Evolutionary conservation across 257 asterid genomes (phyloP), one percentile per base, ranked within the genome.

Genomic region (Solanum chmielewskii): DNA sequence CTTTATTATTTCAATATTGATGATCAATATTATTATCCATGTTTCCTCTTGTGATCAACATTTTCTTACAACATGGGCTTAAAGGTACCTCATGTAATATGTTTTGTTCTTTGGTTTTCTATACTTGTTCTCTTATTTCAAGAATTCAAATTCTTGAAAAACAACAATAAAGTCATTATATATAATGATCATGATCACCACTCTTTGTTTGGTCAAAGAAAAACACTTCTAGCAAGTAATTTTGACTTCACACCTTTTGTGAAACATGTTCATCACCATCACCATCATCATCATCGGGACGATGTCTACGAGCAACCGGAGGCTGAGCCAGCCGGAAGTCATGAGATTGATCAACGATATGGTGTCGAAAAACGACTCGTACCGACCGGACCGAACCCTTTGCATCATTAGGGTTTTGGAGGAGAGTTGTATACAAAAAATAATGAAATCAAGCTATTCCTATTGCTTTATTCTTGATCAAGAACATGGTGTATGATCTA

Each of bases 351-450:
- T 88, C 98, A 92, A 9, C 93, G 92, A 14, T 95, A 94, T 27
- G 98, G 97, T 7, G 97, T 88, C 11, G 97, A 93, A 83, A 94
- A 93, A 89, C 95, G 98, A 10, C 92, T 94, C 10, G 96, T 95
- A 21, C 98, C 98, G 2, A 86, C 93, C 37, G 98, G 98, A 86
- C 98, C 98, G 37, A 94, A 95, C 88, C 98, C 98, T 5, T 90
- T 95, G 91, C 98, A 95, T 85, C 97, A 95, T 88, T 95, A 89
- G 87, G 87, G 89, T 39, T 74, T 74, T 47, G 44, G 44, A 47
- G 68, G 85, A 78, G 35, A 1, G 25, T 78, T 16, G 7, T 13
- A 76, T 13, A 76, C 83, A 77, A 25, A 76, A 41, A 76, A 42
- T 13, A 76, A 42, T 0, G 45, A 42, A 76, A 76, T 11, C 83